A percentile compares a stretch with the other conserved stretches of the same genome.
Conservation (phyloP, 441 rosid genomes). For the Capsella rubella region DNA sequence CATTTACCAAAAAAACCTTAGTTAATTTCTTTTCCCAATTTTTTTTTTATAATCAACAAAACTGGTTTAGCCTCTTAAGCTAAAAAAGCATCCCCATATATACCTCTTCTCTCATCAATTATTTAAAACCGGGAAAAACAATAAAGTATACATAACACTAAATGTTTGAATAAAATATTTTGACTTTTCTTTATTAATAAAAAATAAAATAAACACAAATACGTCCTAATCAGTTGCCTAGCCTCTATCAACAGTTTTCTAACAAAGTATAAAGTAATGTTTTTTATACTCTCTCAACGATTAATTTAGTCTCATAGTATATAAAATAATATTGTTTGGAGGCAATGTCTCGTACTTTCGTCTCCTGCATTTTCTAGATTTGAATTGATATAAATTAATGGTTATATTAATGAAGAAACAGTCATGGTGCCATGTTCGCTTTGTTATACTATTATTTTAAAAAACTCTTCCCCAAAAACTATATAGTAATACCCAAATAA, state of each 20-base stretch:
- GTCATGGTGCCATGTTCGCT: slow-evolving; percentile 48
- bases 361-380: slow-evolving; percentile 39
- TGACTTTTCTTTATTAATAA: slow-evolving; percentile 39
- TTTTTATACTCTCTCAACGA: slow-evolving; percentile 28
- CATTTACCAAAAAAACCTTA: slow-evolving; percentile 28
- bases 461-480: too few species aligned
- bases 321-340: slow-evolving; percentile 2
- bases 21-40: not conserved
- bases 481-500: too few species aligned
- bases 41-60: not conserved
- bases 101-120: slow-evolving; percentile 37
- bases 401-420: slow-evolving; percentile 32
- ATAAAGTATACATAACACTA: slow-evolving; percentile 18
- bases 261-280: slow-evolving; percentile 27
- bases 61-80: slow-evolving; percentile 12
- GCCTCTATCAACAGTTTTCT: slow-evolving; percentile 32
- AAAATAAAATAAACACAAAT: not conserved
- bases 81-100: too few species aligned
- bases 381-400: slow-evolving; percentile 14
- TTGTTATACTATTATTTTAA: too few species aligned
- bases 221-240: slow-evolving; percentile 42
- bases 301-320: slow-evolving; percentile 25
- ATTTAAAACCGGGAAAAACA: slow-evolving; percentile 13
- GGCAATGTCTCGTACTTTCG: slow-evolving; percentile 38
- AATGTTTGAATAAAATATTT: slow-evolving; percentile 30